These are phyloP conservation scores for Fraxinus sp. DNA, from an alignment of 305 asterid genomes.

Conservation along the genomic window DNA sequence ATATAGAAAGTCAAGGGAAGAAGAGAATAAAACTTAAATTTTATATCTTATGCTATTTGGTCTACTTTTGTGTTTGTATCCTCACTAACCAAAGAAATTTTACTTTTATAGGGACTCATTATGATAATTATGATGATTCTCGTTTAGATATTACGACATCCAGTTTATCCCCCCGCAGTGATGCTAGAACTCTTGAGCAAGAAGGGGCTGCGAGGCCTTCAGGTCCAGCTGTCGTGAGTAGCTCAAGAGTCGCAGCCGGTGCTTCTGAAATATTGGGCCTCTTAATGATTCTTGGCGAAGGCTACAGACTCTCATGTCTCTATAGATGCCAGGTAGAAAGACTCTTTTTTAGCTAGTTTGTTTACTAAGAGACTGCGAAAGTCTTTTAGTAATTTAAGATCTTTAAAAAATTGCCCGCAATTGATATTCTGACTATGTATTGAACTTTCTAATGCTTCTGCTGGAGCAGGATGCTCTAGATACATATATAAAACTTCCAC, in stretches of 20 bases:
- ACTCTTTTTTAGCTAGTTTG: not conserved
- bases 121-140: constrained; percentile 70
- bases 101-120: constrained; percentile 55
- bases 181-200: constrained; percentile 56
- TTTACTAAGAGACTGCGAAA: not conserved
- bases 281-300: constrained; percentile 85
- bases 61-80: constrained; percentile 17
- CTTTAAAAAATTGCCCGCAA: constrained; percentile 13
- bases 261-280: constrained; percentile 71
- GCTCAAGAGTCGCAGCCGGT: constrained; percentile 57
- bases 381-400: not conserved
- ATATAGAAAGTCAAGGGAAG: not conserved
- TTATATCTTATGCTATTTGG: constrained; percentile 10
- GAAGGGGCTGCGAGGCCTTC: constrained; percentile 55
- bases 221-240: constrained; percentile 43
- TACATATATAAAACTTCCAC: constrained; percentile 67
- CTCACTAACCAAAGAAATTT: constrained; percentile 15
- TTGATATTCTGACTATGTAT: constrained; percentile 11
- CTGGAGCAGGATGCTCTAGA: constrained; percentile 79
- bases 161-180: constrained; percentile 52
- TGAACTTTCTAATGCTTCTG: constrained; percentile 22
- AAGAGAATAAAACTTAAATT: constrained; percentile 7
- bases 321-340: constrained; percentile 77
- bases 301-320: constrained; percentile 77
- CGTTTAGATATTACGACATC: constrained; percentile 48